Evolutionary conservation across 345 rosid genomes (phyloP).

Genomic region (Eutrema japonicum): DNA sequence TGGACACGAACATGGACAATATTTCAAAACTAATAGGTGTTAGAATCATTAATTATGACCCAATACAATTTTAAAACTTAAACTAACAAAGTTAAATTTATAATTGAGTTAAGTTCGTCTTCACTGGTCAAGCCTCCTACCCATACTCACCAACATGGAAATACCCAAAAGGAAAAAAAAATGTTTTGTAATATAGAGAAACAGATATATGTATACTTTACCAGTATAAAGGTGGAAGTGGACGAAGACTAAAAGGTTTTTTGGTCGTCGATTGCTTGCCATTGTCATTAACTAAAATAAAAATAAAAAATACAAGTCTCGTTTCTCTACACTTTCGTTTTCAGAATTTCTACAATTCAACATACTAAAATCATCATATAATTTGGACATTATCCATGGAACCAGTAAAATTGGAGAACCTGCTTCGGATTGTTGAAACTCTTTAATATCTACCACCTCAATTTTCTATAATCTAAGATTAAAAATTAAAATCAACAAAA

Average conservation of each 20-base stretch:
- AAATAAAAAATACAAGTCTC: not conserved
- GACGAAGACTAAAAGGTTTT: constrained; percentile 21
- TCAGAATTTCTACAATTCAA: not conserved
- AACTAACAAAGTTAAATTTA: too few relatives aligned
- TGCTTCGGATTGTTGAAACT: not conserved
- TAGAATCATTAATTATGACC: too few relatives aligned
- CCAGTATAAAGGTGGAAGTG: not conserved
- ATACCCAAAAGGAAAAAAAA: not conserved
- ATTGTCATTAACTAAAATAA: not conserved
- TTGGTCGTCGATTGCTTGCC: constrained; percentile 22
- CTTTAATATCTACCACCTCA: not conserved
- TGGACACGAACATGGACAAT: too few relatives aligned
- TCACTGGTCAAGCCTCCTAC: not conserved
- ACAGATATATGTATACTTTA: not conserved
- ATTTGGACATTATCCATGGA: not conserved
- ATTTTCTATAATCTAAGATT: not conserved
- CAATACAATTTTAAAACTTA: too few relatives aligned
- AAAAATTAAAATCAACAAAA: not conserved
- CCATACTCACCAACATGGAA: not conserved
- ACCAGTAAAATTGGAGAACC: not conserved
- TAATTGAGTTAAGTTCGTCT: not conserved
- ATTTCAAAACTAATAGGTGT: too few relatives aligned
- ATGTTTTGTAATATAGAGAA: not conserved
- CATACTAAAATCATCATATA: not conserved
- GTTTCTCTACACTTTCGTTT: not conserved